Percentiles rank a stretch among this genome's conserved stretches.
These are phyloP conservation scores for Diphasiastrum complanatum DNA, from an alignment of 83 land plant genomes.

Conservation along the genomic window DNA sequence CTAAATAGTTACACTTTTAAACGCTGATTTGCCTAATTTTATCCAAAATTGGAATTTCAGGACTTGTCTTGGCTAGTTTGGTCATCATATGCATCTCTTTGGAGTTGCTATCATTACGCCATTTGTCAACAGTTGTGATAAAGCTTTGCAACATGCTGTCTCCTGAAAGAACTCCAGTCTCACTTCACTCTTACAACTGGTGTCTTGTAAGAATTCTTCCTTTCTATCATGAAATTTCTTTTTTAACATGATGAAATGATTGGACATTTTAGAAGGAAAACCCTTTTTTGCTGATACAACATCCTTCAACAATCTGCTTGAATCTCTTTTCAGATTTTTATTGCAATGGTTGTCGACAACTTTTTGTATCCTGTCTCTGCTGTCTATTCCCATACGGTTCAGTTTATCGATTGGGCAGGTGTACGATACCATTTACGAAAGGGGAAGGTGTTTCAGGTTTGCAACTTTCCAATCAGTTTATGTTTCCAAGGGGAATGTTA, in stretches of 20 bases:
- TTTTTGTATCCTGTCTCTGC: slow-evolving; percentile 88
- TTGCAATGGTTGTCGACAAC: slow-evolving; percentile 90
- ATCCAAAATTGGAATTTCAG: slow-evolving; percentile 15
- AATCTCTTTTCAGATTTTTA: slow-evolving; percentile 54
- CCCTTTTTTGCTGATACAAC: neutral
- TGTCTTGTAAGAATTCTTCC: slow-evolving; percentile 48
- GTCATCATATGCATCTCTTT: slow-evolving; percentile 17
- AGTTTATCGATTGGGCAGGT: slow-evolving; percentile 96
- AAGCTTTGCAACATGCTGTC: slow-evolving; percentile 80
- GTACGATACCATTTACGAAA: slow-evolving; percentile 76
- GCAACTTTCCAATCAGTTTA: neutral
- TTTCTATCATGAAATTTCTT: neutral
- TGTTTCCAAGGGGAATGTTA: too few species aligned
- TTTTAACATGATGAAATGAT: neutral
- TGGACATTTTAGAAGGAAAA: neutral
- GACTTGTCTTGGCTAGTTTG: slow-evolving; percentile 5
- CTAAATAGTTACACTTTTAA: too few species aligned
- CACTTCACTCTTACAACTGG: slow-evolving; percentile 78
- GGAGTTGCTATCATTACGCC: slow-evolving; percentile 61
- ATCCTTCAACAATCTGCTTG: neutral
- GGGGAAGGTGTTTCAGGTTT: slow-evolving; percentile 82
- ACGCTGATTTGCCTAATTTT: too few species aligned
- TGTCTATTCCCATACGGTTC: slow-evolving; percentile 71
- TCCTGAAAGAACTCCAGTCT: slow-evolving; percentile 78
- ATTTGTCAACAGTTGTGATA: slow-evolving; percentile 78